phyloP scores from a whole-genome alignment of 768 basidiomycete genomes.

The Hygrocybe punicea region DNA sequence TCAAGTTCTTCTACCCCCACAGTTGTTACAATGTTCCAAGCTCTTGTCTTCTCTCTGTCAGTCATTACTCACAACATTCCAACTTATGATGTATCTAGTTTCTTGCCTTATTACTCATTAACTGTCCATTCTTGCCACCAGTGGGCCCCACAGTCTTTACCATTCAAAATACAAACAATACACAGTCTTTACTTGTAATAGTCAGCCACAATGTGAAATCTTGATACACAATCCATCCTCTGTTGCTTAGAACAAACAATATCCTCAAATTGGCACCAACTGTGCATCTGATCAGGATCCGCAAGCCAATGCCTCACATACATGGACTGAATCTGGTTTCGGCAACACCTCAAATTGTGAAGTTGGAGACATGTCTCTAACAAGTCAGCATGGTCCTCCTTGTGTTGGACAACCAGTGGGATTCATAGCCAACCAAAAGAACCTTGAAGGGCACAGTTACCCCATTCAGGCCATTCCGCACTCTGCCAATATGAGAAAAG shows the following conservation, averaged over 20 bases:
- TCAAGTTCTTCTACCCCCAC: no score
- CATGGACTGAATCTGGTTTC: conserved; percentile 40
- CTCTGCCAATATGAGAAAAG: conserved; percentile 46
- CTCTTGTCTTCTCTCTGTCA: no score
- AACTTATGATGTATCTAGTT: no score
- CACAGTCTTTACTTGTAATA: background rate
- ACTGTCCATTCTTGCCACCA: no score
- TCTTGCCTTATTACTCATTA: no score
- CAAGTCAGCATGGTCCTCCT: conserved; percentile 24
- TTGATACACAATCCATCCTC: conserved; percentile 31
- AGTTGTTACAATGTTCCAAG: no score
- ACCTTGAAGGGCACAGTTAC: conserved; percentile 41
- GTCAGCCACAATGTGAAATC: conserved; percentile 31
- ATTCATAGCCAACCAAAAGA: conserved; percentile 45
- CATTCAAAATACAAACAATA: background rate
- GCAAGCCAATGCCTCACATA: conserved; percentile 40
- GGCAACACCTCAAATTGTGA: conserved; percentile 30
- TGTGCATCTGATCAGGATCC: conserved; percentile 24
- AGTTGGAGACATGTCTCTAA: conserved; percentile 36
- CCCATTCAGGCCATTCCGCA: conserved; percentile 54
- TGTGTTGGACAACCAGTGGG: conserved; percentile 36
- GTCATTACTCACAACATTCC: no score
- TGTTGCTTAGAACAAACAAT: conserved; percentile 39
- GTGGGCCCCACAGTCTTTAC: background rate
- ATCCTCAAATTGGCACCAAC: conserved; percentile 38